Conservation (phyloP, 352 stramenopile genomes). For the Phytophthora pistaciae region DNA sequence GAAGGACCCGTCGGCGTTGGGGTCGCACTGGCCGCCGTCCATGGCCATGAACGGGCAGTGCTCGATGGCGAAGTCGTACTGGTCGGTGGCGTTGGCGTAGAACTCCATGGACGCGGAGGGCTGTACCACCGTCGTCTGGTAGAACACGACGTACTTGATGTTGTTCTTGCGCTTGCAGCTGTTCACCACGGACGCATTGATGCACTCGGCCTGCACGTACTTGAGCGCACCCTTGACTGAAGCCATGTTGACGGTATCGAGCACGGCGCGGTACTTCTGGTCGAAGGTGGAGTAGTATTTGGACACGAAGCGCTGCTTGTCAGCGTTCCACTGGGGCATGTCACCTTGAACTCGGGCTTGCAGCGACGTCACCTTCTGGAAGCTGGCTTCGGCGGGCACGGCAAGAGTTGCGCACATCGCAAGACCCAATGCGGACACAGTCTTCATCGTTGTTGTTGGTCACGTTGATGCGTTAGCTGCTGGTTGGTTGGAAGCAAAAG, state of each 20-base stretch:
- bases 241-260: slow-evolving; percentile 66
- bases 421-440: too few relatives aligned
- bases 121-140: slow-evolving; percentile 66
- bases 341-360: slow-evolving; percentile 68
- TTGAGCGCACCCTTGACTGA: slow-evolving; percentile 65
- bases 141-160: slow-evolving; percentile 71
- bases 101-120: neutral
- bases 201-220: slow-evolving; percentile 72
- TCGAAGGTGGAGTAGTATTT: slow-evolving; percentile 53
- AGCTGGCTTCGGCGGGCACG: slow-evolving; percentile 1
- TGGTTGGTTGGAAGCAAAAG: too few relatives aligned
- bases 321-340: slow-evolving; percentile 46
- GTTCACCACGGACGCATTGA: slow-evolving; percentile 50
- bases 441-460: too few relatives aligned
- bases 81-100: slow-evolving; percentile 17
- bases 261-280: slow-evolving; percentile 46
- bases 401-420: too few relatives aligned
- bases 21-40: slow-evolving; percentile 66
- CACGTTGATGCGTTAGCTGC: too few relatives aligned
- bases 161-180: slow-evolving; percentile 39
- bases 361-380: slow-evolving; percentile 53
- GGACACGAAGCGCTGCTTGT: slow-evolving; percentile 45
- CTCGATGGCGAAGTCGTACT: slow-evolving; percentile 48
- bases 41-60: slow-evolving; percentile 65
- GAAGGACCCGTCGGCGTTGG: slow-evolving; percentile 45